Evolutionary conservation across 768 basidiomycete species (phyloP).

Genomic region (Cytidiella melzeri): DNA sequence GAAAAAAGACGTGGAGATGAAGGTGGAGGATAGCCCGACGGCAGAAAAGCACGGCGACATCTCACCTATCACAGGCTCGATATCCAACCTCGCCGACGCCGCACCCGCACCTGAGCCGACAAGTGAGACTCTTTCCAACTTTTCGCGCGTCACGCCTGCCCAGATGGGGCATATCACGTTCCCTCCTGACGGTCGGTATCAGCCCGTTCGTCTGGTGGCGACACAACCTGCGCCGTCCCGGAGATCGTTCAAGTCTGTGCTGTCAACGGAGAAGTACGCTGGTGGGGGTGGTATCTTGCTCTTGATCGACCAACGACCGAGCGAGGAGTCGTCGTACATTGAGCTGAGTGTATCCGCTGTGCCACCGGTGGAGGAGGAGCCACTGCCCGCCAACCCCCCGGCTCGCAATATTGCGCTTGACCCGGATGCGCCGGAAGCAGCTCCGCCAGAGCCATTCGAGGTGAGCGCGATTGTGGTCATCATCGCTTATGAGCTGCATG

Average conservation of each 20-base stretch:
- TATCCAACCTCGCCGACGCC: constrained; percentile 40
- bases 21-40: constrained; percentile 42
- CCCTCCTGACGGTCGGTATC: constrained; percentile 72
- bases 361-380: constrained; percentile 20
- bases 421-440: constrained; percentile 62
- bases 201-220: constrained; percentile 81
- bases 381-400: constrained; percentile 11
- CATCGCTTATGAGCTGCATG: constrained; percentile 1
- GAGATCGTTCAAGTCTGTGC: constrained; percentile 21
- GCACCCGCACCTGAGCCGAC: constrained; percentile 53
- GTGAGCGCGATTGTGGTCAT: constrained; percentile 39
- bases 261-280: constrained; percentile 47
- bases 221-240: constrained; percentile 22
- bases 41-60: constrained; percentile 48
- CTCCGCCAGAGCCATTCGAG: constrained; percentile 79
- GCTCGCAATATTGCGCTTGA: constrained; percentile 57
- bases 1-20: constrained; percentile 78
- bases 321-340: constrained; percentile 71
- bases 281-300: constrained; percentile 88
- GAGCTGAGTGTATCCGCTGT: constrained; percentile 33
- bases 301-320: constrained; percentile 65
- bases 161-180: constrained; percentile 85
- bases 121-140: constrained; percentile 74
- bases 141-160: constrained; percentile 86
- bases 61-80: constrained; percentile 49